Evolutionary conservation across 1,139 yeast genomes (phyloP), one percentile per base, ranked within the genome.

Genomic region (Hemisphaericaspora xylofermentans): DNA sequence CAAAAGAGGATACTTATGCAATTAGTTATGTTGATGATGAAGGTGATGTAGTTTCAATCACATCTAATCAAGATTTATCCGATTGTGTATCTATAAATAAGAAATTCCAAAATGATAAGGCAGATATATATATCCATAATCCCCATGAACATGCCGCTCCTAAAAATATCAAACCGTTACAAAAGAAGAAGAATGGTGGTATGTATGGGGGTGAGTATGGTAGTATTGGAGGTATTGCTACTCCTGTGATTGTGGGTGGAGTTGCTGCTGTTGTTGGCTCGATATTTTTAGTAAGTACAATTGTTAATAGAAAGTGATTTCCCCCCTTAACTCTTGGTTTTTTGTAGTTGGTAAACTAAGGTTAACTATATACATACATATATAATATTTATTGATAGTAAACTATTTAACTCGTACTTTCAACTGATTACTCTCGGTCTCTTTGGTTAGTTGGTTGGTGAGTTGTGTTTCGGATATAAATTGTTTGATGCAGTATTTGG

Each of bases 1-100:
- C 43, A 44, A 58, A 61, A 35, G 46, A 55, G 44, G 66, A 65
- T 4, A 63, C 60, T 1, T 84, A 80, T 59, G 89, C 88, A 1
- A 76, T 88, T 38, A 82, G 91, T 46, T 88, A 88, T 53, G 61
- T 82, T 24, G 96, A 88, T 56, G 96, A 88, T 54, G 96, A 88
- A 54, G 87, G 88, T 4, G 96, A 88, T 58, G 65, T 84, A 5
- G 88, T 88, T 18, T 82, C 88, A 2, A 80, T 88, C 33, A 84
- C 94, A 0, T 76, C 88, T 2, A 85, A 84, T 51, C 76, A 74
- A 50, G 96, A 88, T 57, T 71, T 88, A 43, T 52, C 69, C 17
- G 95, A 88, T 47, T 88, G 95, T 57, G 79, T 85, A 21, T 62
- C 66, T 37, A 73, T 84, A 33, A 74, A 83, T 51, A 66, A 66